A percentile compares a stretch with the other conserved stretches of the same genome.
phyloP scores from a whole-genome alignment of 176 grass and related monocot genomes.

The Cenchrus americanus region DNA sequence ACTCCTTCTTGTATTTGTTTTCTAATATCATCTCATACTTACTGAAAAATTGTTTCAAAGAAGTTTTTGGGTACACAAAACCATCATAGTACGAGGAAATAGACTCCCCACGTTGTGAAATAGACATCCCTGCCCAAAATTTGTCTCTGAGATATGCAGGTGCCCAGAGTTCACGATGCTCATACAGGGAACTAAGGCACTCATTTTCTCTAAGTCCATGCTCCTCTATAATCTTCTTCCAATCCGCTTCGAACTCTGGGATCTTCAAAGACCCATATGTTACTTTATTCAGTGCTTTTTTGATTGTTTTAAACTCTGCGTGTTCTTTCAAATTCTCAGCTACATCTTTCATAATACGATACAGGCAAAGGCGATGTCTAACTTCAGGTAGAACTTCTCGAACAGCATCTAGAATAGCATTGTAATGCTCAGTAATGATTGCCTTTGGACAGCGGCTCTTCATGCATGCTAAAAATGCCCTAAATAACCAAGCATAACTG shows the following conservation, averaged over 20 bases:
- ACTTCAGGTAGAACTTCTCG: constrained; percentile 65
- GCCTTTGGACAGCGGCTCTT: constrained; percentile 50
- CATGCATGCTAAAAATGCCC: constrained; percentile 79
- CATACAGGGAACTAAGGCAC: constrained; percentile 82
- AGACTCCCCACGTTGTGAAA: constrained; percentile 62
- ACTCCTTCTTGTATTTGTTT: constrained; percentile 91
- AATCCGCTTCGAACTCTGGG: constrained; percentile 75
- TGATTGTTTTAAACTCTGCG: constrained; percentile 82
- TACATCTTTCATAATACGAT: constrained; percentile 80
- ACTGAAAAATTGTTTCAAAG: constrained; percentile 90
- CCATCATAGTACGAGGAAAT: constrained; percentile 88
- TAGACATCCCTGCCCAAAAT: constrained; percentile 91
- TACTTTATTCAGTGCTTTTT: constrained; percentile 69
- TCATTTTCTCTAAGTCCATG: constrained; percentile 80
- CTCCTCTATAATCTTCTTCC: constrained; percentile 72
- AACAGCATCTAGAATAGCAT: constrained; percentile 73
- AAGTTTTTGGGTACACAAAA: constrained; percentile 91
- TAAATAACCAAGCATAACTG: constrained; percentile 93
- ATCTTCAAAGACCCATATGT: constrained; percentile 68
- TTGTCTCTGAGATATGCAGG: constrained; percentile 82
- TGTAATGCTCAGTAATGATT: constrained; percentile 83
- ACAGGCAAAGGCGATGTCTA: constrained; percentile 77
- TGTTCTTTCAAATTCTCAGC: constrained; percentile 76
- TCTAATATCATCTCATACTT: constrained; percentile 88
- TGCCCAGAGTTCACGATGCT: constrained; percentile 74